Base-by-base conservation (phyloP, 2,329 filamentous ascomycete genomes). In the Chrysoporthe deuterocubensis region DNA sequence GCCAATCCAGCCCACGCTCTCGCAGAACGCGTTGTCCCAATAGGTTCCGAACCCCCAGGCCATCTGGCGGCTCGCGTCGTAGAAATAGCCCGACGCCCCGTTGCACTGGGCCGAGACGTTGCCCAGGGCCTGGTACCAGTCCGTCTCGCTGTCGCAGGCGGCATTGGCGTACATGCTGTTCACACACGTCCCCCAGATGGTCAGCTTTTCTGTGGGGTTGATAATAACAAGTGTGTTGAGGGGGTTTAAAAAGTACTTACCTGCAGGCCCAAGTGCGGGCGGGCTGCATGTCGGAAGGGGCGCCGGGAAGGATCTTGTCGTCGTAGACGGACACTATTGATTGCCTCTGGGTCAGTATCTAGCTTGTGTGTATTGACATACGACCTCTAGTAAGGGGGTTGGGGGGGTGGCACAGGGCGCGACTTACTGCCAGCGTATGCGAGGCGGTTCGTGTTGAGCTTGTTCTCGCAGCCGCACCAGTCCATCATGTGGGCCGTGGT, bases 101-200 rank as follows among this genome's bases (percentile, higher is more conserved):
- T 44, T 57, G 52, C 64, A 66, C 37, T 34, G 8, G 14, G 21
- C 32, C 4, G 57, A 61, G 18, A 66, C n/a, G 16, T 66, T 66
- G 26, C 34, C 37, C 26, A 37, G 6, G 64, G 64, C 64, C 5
- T 34, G 50, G 57, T 66, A 66, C 64, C 64, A 66, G 56, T 62
- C 56, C 0, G 26, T 4, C 5, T 43, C 8, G 7, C 8, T n/a
- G 5, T 62, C 18, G 11, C 64, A 66, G 8, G 37, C 9, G 37
- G 37, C 6, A 40, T 40, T 40, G 37, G 37, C 5, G 37, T 26
- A 26, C 26, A 26, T 26, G 26, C 26, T 26, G 26, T 26, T 26
- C 26, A 26, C 26, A 26, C 1, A 26, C 26, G 26, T 26, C 26
- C 26, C 26, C 26, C 26, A 26, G 26, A 26, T 26, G 26, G 26